Conservation (phyloP, 2,329 filamentous ascomycete genomes). For the Exophiala sideris region DNA sequence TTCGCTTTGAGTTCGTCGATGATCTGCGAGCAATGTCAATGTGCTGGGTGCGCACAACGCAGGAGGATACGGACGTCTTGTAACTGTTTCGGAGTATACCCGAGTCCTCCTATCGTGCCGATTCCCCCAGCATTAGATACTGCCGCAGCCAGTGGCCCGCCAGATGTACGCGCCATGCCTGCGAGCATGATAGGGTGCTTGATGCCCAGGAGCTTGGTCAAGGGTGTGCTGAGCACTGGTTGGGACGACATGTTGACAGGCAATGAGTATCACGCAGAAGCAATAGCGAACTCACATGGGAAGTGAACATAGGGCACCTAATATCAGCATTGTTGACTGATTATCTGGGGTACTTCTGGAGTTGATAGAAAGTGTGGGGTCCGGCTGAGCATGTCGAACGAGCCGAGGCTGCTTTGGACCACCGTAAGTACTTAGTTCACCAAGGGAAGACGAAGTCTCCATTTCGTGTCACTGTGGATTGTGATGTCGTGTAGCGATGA, state of each 20-base stretch:
- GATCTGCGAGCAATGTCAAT: constrained; percentile 61
- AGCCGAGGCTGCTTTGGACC: neutral
- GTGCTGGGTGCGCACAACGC: neutral
- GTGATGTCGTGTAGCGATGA: too few relatives aligned
- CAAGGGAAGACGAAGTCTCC: too few relatives aligned
- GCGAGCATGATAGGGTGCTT: constrained; percentile 86
- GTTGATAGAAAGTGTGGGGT: neutral
- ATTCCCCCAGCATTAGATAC: constrained; percentile 87
- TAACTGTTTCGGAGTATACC: constrained; percentile 71
- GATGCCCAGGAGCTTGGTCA: constrained; percentile 76
- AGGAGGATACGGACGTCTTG: constrained; percentile 42
- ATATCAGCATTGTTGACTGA: neutral
- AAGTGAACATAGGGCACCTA: too few relatives aligned
- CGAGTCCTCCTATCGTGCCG: constrained; percentile 59
- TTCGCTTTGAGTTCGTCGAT: constrained; percentile 80
- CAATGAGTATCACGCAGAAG: neutral
- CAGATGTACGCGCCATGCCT: constrained; percentile 86
- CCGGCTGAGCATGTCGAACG: neutral
- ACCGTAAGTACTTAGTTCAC: too few relatives aligned
- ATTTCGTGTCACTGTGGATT: too few relatives aligned
- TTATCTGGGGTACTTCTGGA: neutral
- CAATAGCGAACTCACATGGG: neutral
- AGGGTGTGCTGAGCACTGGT: constrained; percentile 65
- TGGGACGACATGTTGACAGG: constrained; percentile 27
- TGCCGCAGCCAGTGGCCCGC: constrained; percentile 73